Conservation (phyloP, 805 yeast species). For the Hanseniaspora hatyaiensis region DNA sequence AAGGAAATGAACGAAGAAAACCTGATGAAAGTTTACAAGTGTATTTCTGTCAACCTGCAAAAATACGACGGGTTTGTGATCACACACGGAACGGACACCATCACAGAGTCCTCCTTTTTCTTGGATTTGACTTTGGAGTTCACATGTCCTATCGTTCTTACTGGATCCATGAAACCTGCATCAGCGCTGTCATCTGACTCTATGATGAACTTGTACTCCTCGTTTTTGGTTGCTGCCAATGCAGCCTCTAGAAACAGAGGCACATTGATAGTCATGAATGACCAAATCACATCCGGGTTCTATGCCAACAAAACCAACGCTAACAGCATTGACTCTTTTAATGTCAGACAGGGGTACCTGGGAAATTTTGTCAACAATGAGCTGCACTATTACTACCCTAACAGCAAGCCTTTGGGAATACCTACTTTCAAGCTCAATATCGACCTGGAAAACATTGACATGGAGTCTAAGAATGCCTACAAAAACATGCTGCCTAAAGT, state of each 20-base stretch:
- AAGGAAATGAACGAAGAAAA: slow-evolving; percentile 42
- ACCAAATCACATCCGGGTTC: slow-evolving; percentile 57
- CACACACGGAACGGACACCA: slow-evolving; percentile 62
- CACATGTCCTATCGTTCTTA: slow-evolving; percentile 49
- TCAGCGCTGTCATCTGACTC: slow-evolving; percentile 63
- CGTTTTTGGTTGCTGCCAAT: slow-evolving; percentile 50
- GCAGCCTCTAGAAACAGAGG: slow-evolving; percentile 45
- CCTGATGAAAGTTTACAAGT: slow-evolving; percentile 36
- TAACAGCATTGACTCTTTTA: slow-evolving; percentile 58
- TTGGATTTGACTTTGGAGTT: slow-evolving; percentile 38
- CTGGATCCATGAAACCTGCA: slow-evolving; percentile 68
- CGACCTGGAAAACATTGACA: slow-evolving; percentile 16
- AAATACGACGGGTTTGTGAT: slow-evolving; percentile 49
- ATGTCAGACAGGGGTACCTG: slow-evolving; percentile 57
- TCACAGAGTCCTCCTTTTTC: slow-evolving; percentile 58
- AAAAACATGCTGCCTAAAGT: slow-evolving; percentile 30
- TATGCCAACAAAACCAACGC: slow-evolving; percentile 62
- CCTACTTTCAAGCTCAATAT: slow-evolving; percentile 34
- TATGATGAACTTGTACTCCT: slow-evolving; percentile 60
- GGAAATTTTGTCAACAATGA: slow-evolving; percentile 60
- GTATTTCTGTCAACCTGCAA: slow-evolving; percentile 36
- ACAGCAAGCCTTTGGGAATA: slow-evolving; percentile 45
- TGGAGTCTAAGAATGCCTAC: slow-evolving; percentile 12
- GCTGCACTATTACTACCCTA: slow-evolving; percentile 53
- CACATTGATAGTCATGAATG: slow-evolving; percentile 52